phyloP scores from a whole-genome alignment of 345 rosid genomes.

The Anastatica hierochuntica region DNA sequence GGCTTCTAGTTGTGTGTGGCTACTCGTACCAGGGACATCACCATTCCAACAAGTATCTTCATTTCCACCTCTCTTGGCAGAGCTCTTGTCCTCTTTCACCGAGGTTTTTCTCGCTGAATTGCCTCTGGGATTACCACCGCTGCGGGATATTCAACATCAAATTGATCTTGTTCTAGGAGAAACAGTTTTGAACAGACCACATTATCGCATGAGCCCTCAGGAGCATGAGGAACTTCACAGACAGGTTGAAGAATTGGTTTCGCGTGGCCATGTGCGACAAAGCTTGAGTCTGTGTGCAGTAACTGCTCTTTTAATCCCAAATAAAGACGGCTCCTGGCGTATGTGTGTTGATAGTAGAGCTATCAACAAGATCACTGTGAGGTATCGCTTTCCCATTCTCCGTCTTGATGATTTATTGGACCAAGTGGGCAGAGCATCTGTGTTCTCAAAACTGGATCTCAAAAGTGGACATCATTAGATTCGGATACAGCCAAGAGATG shows the following conservation, averaged over 20 bases:
- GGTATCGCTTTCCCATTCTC: not conserved
- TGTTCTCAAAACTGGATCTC: not conserved
- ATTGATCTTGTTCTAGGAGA: not conserved
- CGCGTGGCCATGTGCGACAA: not conserved
- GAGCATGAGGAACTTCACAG: not conserved
- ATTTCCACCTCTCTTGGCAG: too few species aligned
- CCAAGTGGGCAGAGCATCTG: not conserved
- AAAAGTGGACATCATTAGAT: not conserved
- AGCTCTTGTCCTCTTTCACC: too few species aligned
- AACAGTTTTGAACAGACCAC: too few species aligned
- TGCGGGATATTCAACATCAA: not conserved
- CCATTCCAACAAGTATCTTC: too few species aligned
- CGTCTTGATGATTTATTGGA: not conserved
- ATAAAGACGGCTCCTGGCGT: not conserved
- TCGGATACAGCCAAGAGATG: not conserved
- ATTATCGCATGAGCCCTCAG: too few species aligned
- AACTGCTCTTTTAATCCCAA: not conserved
- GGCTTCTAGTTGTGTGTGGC: too few species aligned
- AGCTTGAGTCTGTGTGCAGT: not conserved
- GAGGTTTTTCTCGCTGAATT: too few species aligned
- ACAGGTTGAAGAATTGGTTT: not conserved
- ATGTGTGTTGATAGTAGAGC: not conserved
- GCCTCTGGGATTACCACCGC: too few species aligned
- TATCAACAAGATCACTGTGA: not conserved
- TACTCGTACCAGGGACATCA: too few species aligned